Evolutionary conservation across 306 rosid genomes (phyloP).

Genomic region (Luffa acutangula): DNA sequence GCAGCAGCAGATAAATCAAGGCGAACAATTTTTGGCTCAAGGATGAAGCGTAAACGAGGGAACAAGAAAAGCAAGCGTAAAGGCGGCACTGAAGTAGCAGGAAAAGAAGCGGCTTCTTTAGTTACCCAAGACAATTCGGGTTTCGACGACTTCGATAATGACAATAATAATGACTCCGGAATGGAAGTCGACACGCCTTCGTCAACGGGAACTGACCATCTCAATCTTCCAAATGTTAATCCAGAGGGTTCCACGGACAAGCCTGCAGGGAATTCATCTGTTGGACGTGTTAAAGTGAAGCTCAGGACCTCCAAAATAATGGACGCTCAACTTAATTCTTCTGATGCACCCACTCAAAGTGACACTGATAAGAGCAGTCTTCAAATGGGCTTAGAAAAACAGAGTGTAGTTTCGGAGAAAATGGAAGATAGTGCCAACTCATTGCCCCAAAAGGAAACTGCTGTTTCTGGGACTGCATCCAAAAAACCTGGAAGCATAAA

Average conservation of each 20-base stretch:
- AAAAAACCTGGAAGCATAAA: conserved; percentile 64
- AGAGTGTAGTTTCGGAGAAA: conserved; percentile 32
- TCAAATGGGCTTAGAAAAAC: conserved; percentile 53
- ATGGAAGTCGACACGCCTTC: conserved; percentile 76
- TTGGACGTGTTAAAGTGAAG: conserved; percentile 87
- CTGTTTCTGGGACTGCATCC: conserved; percentile 19
- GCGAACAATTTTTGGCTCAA: background rate
- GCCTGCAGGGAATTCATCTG: conserved; percentile 33
- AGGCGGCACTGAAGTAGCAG: conserved; percentile 19
- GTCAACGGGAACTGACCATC: conserved; percentile 73
- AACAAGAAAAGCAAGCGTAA: conserved; percentile 63
- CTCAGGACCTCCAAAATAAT: conserved; percentile 47
- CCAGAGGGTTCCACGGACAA: conserved; percentile 51
- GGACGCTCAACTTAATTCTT: conserved; percentile 60
- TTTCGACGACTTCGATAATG: conserved; percentile 30
- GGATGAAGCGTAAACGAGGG: conserved; percentile 89
- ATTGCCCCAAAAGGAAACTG: conserved; percentile 23
- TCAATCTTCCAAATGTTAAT: conserved; percentile 50
- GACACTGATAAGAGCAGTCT: conserved; percentile 84
- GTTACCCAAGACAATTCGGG: conserved; percentile 37
- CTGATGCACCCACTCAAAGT: conserved; percentile 67
- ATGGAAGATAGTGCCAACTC: conserved; percentile 78
- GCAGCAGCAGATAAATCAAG: background rate
- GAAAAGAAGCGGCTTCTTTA: conserved; percentile 10
- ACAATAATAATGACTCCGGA: conserved; percentile 41